These are phyloP conservation scores for Nelumbo lutea DNA, from an alignment of 164 flowering plant genomes.

Conservation along the genomic window DNA sequence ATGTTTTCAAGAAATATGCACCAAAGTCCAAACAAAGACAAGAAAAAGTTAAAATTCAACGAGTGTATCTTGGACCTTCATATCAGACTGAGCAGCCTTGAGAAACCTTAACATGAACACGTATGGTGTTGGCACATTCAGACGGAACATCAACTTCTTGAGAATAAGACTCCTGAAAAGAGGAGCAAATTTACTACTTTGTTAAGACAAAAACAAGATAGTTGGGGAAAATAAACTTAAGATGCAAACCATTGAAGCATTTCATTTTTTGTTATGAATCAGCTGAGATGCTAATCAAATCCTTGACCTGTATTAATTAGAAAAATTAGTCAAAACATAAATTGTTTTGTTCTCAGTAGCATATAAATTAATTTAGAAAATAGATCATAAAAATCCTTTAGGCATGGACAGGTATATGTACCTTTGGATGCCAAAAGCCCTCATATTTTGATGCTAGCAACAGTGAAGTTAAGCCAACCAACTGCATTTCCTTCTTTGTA, in stretches of 20 bases:
- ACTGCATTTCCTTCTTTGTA: constrained; percentile 67
- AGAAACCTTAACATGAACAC: constrained; percentile 89
- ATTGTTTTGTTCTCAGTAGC: no score
- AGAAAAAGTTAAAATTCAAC: not conserved
- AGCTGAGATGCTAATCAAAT: constrained; percentile 44
- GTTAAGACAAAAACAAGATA: not conserved
- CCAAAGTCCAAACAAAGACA: no score
- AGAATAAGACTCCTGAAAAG: constrained; percentile 71
- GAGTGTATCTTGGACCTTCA: constrained; percentile 34
- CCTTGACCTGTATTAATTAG: constrained; percentile 12
- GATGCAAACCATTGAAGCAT: constrained; percentile 69
- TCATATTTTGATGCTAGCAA: constrained; percentile 89
- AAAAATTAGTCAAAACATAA: not conserved
- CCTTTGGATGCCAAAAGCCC: constrained; percentile 95
- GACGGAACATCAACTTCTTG: constrained; percentile 63
- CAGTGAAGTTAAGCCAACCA: constrained; percentile 90
- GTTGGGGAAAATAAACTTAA: not conserved
- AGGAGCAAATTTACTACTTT: constrained; percentile 6
- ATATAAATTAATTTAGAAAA: not conserved
- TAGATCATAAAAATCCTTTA: not conserved
- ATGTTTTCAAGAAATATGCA: no score
- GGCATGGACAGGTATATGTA: constrained; percentile 15
- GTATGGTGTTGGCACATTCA: constrained; percentile 71
- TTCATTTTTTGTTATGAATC: constrained; percentile 67
- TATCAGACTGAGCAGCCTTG: constrained; percentile 77